These are phyloP conservation scores for Panaeolus papilionaceus DNA, from an alignment of 768 basidiomycete species.

Conservation along the genomic window DNA sequence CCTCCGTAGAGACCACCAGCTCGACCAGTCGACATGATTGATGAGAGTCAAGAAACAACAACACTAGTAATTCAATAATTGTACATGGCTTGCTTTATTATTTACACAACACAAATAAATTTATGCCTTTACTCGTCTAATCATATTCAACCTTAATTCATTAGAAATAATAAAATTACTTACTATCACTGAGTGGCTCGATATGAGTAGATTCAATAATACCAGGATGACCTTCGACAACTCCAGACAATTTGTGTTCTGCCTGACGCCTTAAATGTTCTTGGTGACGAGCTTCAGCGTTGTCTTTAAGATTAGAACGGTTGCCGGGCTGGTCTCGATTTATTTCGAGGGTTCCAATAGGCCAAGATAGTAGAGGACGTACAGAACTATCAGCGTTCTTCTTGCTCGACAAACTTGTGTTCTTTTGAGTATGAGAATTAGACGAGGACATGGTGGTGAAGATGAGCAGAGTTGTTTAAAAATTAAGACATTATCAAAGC, in stretches of 20 bases:
- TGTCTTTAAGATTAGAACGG: conserved; percentile 23
- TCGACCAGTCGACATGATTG: conserved; percentile 68
- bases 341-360: background rate
- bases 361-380: conserved; percentile 25
- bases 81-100: no score
- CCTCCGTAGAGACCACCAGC: conserved; percentile 89
- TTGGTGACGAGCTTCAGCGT: conserved; percentile 49
- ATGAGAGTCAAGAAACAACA: conserved; percentile 24
- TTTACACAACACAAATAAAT: background rate
- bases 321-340: background rate
- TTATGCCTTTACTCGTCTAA: background rate
- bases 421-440: conserved; percentile 19
- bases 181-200: conserved; percentile 55
- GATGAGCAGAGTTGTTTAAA: conserved; percentile 3
- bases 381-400: conserved; percentile 50
- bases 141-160: background rate
- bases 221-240: conserved; percentile 58
- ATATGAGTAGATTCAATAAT: conserved; percentile 63
- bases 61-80: background rate
- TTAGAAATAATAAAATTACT: conserved; percentile 14
- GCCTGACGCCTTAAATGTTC: conserved; percentile 42
- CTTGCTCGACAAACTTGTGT: conserved; percentile 33
- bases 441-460: conserved; percentile 21
- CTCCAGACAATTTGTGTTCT: conserved; percentile 51
- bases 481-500: background rate